phyloP scores from a whole-genome alignment of 768 basidiomycete species.

The Russula emetica region DNA sequence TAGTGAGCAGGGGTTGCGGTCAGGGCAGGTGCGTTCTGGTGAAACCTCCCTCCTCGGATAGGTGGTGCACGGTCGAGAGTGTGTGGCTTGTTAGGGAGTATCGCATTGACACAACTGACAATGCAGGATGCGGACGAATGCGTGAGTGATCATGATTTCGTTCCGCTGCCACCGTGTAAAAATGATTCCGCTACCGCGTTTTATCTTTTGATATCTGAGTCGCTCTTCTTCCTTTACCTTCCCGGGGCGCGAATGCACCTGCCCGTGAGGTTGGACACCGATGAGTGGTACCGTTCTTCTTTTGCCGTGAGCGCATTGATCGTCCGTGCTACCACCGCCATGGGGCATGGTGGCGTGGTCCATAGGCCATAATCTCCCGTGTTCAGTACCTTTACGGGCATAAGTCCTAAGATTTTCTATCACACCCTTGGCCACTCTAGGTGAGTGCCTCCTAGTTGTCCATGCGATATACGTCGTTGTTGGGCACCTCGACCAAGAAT shows the following conservation, averaged over 20 bases:
- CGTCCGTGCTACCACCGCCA: slow-evolving; percentile 22
- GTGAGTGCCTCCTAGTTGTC: slow-evolving; percentile 15
- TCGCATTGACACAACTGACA: slow-evolving; percentile 8
- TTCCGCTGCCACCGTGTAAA: slow-evolving; percentile 21
- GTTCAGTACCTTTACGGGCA: background rate
- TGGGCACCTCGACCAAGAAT: slow-evolving; percentile 3
- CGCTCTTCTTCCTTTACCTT: slow-evolving; percentile 19
- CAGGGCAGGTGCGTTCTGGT: slow-evolving; percentile 29
- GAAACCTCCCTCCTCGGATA: slow-evolving; percentile 16
- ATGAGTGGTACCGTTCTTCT: slow-evolving; percentile 22
- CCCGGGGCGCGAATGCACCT: background rate
- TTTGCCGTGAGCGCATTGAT: slow-evolving; percentile 24
- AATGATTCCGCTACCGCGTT: slow-evolving; percentile 24
- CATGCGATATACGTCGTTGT: background rate
- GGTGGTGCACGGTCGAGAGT: slow-evolving; percentile 6
- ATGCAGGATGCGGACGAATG: slow-evolving; percentile 15
- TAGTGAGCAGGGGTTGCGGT: slow-evolving; percentile 5
- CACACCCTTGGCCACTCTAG: background rate
- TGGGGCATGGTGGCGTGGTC: slow-evolving; percentile 24
- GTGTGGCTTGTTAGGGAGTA: slow-evolving; percentile 19
- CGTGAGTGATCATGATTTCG: slow-evolving; percentile 19
- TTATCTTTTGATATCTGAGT: slow-evolving; percentile 27
- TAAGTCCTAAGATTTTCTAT: slow-evolving; percentile 6
- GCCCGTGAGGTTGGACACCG: slow-evolving; percentile 20
- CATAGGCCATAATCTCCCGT: slow-evolving; percentile 17